phyloP scores from a whole-genome alignment of 345 rosid genomes.

The Brassica carinata region DNA sequence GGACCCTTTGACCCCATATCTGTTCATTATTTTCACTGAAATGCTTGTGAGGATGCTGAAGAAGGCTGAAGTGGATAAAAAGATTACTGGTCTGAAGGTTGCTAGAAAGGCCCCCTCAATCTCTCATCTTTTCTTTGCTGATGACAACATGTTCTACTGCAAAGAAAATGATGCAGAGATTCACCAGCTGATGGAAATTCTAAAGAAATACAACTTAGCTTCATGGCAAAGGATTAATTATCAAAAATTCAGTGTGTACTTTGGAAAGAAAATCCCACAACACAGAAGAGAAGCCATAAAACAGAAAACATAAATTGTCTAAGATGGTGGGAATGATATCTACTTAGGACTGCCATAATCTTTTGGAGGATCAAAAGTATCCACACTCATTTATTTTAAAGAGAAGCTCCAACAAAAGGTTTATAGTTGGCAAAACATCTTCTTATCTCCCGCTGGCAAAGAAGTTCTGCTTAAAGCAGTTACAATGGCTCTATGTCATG shows the following conservation, averaged over 20 bases:
- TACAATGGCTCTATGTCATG: too few relatives aligned
- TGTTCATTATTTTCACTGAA: too few relatives aligned
- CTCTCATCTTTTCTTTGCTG: too few relatives aligned
- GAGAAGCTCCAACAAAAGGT: background rate
- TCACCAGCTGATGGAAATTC: too few relatives aligned
- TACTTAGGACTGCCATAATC: background rate
- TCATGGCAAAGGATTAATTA: background rate
- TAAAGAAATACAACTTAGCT: background rate
- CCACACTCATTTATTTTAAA: background rate
- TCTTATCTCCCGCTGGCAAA: background rate
- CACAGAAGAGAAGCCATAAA: background rate
- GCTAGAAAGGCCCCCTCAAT: too few relatives aligned
- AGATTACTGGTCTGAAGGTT: too few relatives aligned
- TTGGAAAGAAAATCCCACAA: background rate
- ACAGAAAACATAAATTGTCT: accelerated
- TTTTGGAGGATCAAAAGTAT: background rate
- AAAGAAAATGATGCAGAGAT: too few relatives aligned
- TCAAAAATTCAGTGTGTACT: background rate
- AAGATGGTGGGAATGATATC: background rate
- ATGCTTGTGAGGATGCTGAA: too few relatives aligned
- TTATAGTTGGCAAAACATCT: background rate
- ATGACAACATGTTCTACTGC: too few relatives aligned
- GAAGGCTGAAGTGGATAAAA: too few relatives aligned
- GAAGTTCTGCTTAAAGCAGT: background rate
- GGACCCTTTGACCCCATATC: too few relatives aligned